These are phyloP conservation scores for Ustilago nuda DNA, from an alignment of 1,284 basidiomycete species.

Conservation along the genomic window DNA sequence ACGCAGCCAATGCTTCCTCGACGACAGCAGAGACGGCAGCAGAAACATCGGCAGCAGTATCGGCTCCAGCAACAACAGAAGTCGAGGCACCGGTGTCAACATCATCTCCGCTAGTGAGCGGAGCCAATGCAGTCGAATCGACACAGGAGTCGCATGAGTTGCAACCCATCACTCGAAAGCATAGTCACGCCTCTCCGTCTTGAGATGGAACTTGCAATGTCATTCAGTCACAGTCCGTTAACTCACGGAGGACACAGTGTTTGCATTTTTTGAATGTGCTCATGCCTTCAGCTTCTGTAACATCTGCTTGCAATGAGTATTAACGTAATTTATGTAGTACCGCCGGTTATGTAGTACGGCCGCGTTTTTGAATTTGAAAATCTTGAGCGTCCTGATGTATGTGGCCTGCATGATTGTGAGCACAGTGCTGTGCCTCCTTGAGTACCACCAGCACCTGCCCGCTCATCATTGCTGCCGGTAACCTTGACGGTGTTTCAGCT, in stretches of 20 bases:
- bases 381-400: no score
- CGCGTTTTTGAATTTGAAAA: no score
- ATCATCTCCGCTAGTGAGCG: not conserved
- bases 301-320: no score
- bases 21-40: not conserved
- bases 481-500: no score
- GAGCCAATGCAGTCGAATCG: not conserved
- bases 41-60: not conserved
- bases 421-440: no score
- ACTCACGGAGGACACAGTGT: not conserved
- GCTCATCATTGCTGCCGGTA: no score
- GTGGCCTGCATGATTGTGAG: no score
- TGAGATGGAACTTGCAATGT: not conserved
- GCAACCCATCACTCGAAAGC: conserved; percentile 9
- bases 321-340: no score
- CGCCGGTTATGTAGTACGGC: no score
- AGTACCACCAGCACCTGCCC: no score
- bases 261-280: no score
- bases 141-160: conserved; percentile 22
- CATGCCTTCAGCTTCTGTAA: no score
- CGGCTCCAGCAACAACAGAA: not conserved
- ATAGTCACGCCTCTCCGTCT: not conserved
- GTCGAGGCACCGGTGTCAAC: not conserved
- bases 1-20: not conserved
- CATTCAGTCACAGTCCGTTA: not conserved